Base-by-base conservation (phyloP, 345 rosid genomes). In the Erysimum cheiranthoides region DNA sequence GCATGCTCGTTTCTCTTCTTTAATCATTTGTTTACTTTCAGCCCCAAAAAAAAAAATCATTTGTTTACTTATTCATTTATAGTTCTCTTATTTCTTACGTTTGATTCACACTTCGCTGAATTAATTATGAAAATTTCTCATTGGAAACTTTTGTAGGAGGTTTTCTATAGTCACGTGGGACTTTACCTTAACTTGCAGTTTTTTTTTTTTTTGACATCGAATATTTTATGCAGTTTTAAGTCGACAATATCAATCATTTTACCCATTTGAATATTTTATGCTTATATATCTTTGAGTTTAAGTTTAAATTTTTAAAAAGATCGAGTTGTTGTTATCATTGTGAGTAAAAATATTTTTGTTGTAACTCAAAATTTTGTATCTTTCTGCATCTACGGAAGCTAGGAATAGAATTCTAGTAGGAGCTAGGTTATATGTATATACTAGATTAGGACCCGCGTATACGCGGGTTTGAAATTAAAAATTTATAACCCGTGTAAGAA, bases 321-420 rank as follows among this genome's bases (percentile, higher is more conserved):
- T 61, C 69, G 79, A 75, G 49, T 61, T 60, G 74, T 75, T 68
- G 79, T 75, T 75, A 61, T 75, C 74, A 75, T 40, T 32, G 69
- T 75, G 52, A 31, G 79, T 50, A 53, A 75, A 74, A 6, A 31
- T 68, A 50, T 10, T 75, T 14, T 61, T 51, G 73, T 60, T 61
- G 63, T 75, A 75, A 75, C 79, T 68, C 79, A 13, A 75, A 39
- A 4, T 32, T 75, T 75, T 75, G 79, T 75, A 68, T 68, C 56
- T 61, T 68, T 68, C 79, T 75, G 69, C 69, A 38, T 61, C 67
- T 66, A 66, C 67, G 49, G 60, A 74, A 74, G 67, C 73, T 74
- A 74, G 68, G 63, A 60, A 52, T 60, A 68, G 34, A 36, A 66
- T 68, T 68, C 73, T 75, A 75, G 46, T 59, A 38, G 50, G 57